Conservation (phyloP, 2,329 filamentous ascomycete genomes). For the Ceratocystis eucalypticola region DNA sequence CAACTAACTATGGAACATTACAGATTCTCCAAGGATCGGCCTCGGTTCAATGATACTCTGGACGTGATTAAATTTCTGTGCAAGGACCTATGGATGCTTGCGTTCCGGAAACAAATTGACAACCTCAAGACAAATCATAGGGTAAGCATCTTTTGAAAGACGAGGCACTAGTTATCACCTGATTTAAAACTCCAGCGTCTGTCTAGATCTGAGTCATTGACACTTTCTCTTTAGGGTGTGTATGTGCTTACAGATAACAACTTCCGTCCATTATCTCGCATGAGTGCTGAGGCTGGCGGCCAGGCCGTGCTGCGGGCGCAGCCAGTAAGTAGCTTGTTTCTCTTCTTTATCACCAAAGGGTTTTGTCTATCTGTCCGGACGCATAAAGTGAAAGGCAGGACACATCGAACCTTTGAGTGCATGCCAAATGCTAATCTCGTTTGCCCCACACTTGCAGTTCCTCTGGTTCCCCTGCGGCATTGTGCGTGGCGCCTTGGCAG, state of each 20-base stretch:
- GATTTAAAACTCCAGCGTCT: not conserved
- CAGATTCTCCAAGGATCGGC: slow-evolving; percentile 69
- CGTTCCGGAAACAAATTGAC: slow-evolving; percentile 95
- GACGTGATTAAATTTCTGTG: slow-evolving; percentile 97
- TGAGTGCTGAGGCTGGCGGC: slow-evolving; percentile 69
- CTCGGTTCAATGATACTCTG: slow-evolving; percentile 79
- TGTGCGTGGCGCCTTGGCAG: slow-evolving; percentile 82
- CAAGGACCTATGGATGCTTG: slow-evolving; percentile 91
- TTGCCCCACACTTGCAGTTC: slow-evolving; percentile 42
- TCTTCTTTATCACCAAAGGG: not conserved
- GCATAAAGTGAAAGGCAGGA: not conserved
- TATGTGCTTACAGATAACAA: slow-evolving; percentile 90
- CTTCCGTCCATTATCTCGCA: slow-evolving; percentile 76
- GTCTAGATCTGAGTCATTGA: not conserved
- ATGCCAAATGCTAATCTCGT: slow-evolving; percentile 4
- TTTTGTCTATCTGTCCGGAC: not conserved
- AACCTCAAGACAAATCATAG: slow-evolving; percentile 97
- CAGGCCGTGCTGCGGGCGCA: slow-evolving; percentile 64
- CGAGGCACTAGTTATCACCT: not conserved
- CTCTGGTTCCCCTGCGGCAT: slow-evolving; percentile 92
- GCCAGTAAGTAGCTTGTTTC: slow-evolving; percentile 45
- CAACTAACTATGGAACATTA: not conserved
- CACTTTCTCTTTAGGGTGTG: slow-evolving; percentile 48
- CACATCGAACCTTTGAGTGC: too few relatives aligned
- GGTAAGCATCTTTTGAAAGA: slow-evolving; percentile 32